Evolutionary conservation across 2,329 filamentous ascomycete genomes (phyloP).

Genomic region (Simplicillium sp.): DNA sequence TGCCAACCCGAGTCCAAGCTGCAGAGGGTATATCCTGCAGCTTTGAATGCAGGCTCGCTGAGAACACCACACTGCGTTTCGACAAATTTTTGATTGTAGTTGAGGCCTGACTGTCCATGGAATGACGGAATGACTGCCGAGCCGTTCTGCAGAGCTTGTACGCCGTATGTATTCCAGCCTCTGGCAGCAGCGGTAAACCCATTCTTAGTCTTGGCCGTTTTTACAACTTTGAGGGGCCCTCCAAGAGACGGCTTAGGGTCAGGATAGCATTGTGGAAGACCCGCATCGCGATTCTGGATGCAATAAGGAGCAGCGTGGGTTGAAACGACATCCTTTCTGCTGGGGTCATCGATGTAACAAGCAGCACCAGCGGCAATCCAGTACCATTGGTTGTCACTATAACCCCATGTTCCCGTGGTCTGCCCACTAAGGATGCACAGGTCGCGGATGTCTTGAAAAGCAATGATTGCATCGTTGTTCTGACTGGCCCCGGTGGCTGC

Average conservation of each 20-base stretch:
- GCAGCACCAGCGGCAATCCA: slow-evolving; percentile 1
- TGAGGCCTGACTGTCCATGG: slow-evolving; percentile 4
- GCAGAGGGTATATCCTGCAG: slow-evolving; percentile 6
- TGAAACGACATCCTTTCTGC: slow-evolving; percentile 1
- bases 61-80: slow-evolving; percentile 8
- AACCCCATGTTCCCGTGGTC: slow-evolving; percentile 1
- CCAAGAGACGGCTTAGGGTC: neutral
- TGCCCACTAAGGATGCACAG: slow-evolving; percentile 3
- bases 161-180: slow-evolving; percentile 4
- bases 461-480: slow-evolving; percentile 2
- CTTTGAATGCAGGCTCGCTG: slow-evolving; percentile 3
- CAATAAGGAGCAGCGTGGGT: slow-evolving; percentile 4
- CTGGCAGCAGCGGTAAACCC: slow-evolving; percentile 4
- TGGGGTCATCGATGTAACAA: neutral
- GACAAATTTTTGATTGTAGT: slow-evolving; percentile 6
- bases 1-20: slow-evolving; percentile 18
- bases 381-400: slow-evolving; percentile 4
- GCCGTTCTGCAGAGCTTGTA: slow-evolving; percentile 3
- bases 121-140: slow-evolving; percentile 4
- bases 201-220: slow-evolving; percentile 1
- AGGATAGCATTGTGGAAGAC: slow-evolving; percentile 2
- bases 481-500: neutral
- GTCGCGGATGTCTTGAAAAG: slow-evolving; percentile 2
- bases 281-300: slow-evolving; percentile 2
- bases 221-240: slow-evolving; percentile 1